Evolutionary conservation across 1,139 yeast genomes (phyloP).

Genomic region (Saccharomycopsis crataegensis): DNA sequence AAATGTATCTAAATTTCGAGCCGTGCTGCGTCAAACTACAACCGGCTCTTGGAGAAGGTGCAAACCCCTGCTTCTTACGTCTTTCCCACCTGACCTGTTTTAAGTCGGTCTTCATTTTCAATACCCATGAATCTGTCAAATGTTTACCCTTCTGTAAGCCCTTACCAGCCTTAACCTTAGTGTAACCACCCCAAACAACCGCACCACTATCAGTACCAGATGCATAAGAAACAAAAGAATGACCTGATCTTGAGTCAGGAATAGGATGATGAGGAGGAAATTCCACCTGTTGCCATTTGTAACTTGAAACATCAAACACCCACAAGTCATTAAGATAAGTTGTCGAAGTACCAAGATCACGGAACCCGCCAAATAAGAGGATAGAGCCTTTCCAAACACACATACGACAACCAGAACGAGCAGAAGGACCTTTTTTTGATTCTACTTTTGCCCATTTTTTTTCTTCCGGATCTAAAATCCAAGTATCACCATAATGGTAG

Average conservation of each 20-base stretch:
- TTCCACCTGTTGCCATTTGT: constrained; percentile 87
- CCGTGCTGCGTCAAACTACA: constrained; percentile 76
- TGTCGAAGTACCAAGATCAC: constrained; percentile 80
- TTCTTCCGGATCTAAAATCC: constrained; percentile 78
- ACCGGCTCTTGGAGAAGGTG: constrained; percentile 91
- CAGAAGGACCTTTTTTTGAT: constrained; percentile 64
- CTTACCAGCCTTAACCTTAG: constrained; percentile 85
- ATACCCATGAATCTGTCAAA: constrained; percentile 78
- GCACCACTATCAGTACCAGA: constrained; percentile 43
- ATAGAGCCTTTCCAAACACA: constrained; percentile 87
- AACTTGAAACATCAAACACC: constrained; percentile 84
- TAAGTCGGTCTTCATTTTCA: constrained; percentile 85
- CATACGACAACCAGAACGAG: constrained; percentile 90
- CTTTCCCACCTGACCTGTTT: constrained; percentile 80
- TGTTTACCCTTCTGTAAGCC: constrained; percentile 90
- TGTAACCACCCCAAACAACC: constrained; percentile 85
- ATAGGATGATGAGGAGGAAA: constrained; percentile 73
- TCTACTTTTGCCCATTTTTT: constrained; percentile 92
- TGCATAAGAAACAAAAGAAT: constrained; percentile 65
- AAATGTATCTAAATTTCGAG: constrained; percentile 74
- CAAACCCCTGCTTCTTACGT: constrained; percentile 80
- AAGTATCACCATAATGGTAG: constrained; percentile 93
- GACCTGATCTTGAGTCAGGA: constrained; percentile 94
- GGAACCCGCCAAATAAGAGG: constrained; percentile 83
- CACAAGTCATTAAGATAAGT: constrained; percentile 82